Base-by-base conservation (phyloP, 2,329 filamentous ascomycete genomes). In the Pseudofabraea citricarpa region DNA sequence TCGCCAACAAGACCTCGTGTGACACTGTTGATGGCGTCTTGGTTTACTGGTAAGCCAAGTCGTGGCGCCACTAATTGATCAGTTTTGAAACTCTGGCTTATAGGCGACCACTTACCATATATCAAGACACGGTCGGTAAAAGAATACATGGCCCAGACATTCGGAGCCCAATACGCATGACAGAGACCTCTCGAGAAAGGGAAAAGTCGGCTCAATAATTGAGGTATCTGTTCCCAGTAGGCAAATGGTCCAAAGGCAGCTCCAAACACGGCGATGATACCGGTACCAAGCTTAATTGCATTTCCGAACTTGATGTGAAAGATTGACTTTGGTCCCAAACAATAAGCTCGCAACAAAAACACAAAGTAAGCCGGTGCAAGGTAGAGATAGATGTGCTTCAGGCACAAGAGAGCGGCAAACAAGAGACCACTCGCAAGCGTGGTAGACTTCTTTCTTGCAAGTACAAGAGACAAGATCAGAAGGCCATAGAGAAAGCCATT, bases 351-450 rank as follows among this genome's bases (percentile, higher is more conserved):
- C n/a, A 97, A 76, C 9, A 98, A 75, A 63, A 85, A 97, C 50
- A 96, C 85, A 59, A 97, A 95, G 67, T 95, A 98, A 21, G 93
- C 93, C 3, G 93, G 90, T 1, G 91, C 90, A 20, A 98, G 77
- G 64, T 98, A 98, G 27, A 96, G 82, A 64, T 97, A 95, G 54
- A 98, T 97, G 65, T 98, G 93, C 71, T 98, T 98, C 69, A 97
- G 81, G 69, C 91, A 97, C 41, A 98, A 68, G 37, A 98, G 71
- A 1, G 77, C 75, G 2, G 91, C 90, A 64, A 97, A 98, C 6
- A 90, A 66, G 2, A 95, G 70, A 0, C 90, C 93, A 55, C 90
- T 93, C 36, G 73, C 71, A 10, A 97, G 74, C 24, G 93, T 71
- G 0, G 86, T 86, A 3, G 84, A 84, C 58, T 78, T 80, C 55